phyloP scores from a whole-genome alignment of 2,329 filamentous ascomycete genomes.

The Hypoxylon sp. region DNA sequence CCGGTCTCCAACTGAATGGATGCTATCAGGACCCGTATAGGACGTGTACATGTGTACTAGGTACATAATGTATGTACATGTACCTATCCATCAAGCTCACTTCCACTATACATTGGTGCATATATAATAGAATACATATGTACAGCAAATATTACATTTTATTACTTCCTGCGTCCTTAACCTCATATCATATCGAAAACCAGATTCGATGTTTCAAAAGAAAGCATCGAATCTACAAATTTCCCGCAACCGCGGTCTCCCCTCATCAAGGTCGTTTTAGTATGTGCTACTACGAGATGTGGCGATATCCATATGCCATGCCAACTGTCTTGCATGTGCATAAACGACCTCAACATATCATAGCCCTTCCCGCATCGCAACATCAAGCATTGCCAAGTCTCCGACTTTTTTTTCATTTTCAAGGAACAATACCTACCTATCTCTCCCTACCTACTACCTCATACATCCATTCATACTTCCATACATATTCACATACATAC shows the following conservation, averaged over 20 bases:
- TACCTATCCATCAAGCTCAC: too few relatives aligned
- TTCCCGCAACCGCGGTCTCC: conserved; percentile 33
- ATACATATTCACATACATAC: background rate
- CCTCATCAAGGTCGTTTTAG: conserved; percentile 21
- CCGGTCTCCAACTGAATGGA: background rate
- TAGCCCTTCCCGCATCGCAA: conserved; percentile 35
- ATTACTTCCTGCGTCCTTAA: background rate
- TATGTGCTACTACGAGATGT: conserved; percentile 46
- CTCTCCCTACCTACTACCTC: background rate
- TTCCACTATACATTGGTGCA: too few relatives aligned
- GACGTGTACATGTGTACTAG: too few relatives aligned
- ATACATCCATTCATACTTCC: background rate
- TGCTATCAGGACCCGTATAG: background rate
- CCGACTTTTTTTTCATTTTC: conserved; percentile 22
- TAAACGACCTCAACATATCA: conserved; percentile 52
- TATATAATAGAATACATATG: background rate
- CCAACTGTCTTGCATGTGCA: conserved; percentile 58
- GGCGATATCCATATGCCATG: conserved; percentile 53
- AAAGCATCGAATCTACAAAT: conserved; percentile 6
- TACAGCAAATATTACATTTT: background rate
- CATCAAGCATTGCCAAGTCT: conserved; percentile 32
- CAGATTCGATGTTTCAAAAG: background rate
- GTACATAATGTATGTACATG: background rate
- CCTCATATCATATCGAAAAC: background rate
- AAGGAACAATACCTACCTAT: background rate